phyloP scores from a whole-genome alignment of 495 filamentous ascomycete genomes.

The Penicillium bialowiezense region DNA sequence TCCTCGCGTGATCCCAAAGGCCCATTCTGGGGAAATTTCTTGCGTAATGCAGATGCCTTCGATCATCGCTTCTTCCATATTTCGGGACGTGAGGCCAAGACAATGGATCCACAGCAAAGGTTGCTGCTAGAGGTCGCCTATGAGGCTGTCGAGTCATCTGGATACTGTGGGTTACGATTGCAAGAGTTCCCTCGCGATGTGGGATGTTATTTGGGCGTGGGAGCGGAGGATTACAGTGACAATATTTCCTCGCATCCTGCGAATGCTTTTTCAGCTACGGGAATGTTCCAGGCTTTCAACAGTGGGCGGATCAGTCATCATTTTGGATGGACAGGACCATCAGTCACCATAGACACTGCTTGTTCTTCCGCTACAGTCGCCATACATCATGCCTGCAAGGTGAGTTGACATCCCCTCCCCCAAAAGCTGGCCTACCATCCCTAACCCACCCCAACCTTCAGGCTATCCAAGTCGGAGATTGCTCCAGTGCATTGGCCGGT shows the following conservation, averaged over 20 bases:
- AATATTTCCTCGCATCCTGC: constrained; percentile 27
- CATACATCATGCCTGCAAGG: constrained; percentile 15
- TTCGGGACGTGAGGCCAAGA: constrained; percentile 41
- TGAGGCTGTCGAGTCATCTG: constrained; percentile 29
- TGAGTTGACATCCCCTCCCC: constrained; percentile 5
- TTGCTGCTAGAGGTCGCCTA: constrained; percentile 37
- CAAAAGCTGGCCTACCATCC: too few relatives aligned
- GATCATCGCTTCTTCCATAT: constrained; percentile 46
- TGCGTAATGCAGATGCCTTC: constrained; percentile 29
- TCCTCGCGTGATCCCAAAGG: constrained; percentile 11
- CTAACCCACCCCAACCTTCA: too few relatives aligned
- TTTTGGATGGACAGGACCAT: constrained; percentile 35
- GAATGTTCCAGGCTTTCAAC: constrained; percentile 12
- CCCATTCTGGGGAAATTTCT: constrained; percentile 27
- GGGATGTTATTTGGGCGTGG: constrained; percentile 33
- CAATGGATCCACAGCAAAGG: constrained; percentile 46
- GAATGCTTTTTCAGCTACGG: constrained; percentile 30
- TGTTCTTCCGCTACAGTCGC: constrained; percentile 26
- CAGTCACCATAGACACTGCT: constrained; percentile 29
- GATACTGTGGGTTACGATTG: not conserved
- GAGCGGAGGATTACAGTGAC: constrained; percentile 26
- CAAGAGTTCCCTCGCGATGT: constrained; percentile 4
- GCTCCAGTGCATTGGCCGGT: constrained; percentile 20
- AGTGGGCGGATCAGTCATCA: constrained; percentile 12
- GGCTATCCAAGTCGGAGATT: not conserved